A percentile compares a stretch with the other conserved stretches of the same genome.
Evolutionary conservation across 2,329 filamentous ascomycete species (phyloP).

Genomic region (Xylaria multiplex): DNA sequence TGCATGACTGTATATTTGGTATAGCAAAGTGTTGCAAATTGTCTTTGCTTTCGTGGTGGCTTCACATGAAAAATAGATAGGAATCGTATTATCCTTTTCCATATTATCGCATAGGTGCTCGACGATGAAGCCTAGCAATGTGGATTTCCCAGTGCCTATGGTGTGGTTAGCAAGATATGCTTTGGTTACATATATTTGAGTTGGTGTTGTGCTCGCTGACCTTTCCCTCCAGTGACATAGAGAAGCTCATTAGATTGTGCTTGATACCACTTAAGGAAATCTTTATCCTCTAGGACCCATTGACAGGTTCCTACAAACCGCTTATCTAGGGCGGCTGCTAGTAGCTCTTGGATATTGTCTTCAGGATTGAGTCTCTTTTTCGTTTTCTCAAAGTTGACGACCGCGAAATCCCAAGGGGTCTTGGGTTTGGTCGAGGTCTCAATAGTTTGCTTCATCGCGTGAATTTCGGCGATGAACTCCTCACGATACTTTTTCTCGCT

Average conservation of each 20-base stretch:
- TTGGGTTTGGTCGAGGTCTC: slow-evolving; percentile 1
- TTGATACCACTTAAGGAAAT: slow-evolving; percentile 5
- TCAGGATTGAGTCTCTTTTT: slow-evolving; percentile 1
- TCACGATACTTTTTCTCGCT: slow-evolving; percentile 10
- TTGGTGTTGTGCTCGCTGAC: not conserved
- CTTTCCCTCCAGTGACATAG: slow-evolving; percentile 4
- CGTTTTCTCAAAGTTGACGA: not conserved
- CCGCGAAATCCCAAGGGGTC: slow-evolving; percentile 4
- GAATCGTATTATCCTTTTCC: slow-evolving; percentile 2
- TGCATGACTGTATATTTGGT: slow-evolving; percentile 4
- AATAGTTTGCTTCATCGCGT: slow-evolving; percentile 9
- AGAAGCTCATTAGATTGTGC: not conserved
- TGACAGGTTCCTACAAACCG: slow-evolving; percentile 1
- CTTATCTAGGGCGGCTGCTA: not conserved
- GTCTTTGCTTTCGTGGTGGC: not conserved
- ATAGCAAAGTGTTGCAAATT: slow-evolving; percentile 1
- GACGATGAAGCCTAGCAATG: not conserved
- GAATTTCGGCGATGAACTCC: not conserved
- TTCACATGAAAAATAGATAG: slow-evolving; percentile 12
- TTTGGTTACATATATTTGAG: not conserved
- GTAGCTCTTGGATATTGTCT: not conserved
- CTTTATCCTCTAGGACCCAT: not conserved
- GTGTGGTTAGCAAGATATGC: not conserved
- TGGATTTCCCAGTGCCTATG: slow-evolving; percentile 8
- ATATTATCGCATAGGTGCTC: slow-evolving; percentile 5